Evolutionary conservation across 2,329 filamentous ascomycete genomes (phyloP), one percentile per base, ranked within the genome.

Genomic region (Nigrograna mackinnonii): DNA sequence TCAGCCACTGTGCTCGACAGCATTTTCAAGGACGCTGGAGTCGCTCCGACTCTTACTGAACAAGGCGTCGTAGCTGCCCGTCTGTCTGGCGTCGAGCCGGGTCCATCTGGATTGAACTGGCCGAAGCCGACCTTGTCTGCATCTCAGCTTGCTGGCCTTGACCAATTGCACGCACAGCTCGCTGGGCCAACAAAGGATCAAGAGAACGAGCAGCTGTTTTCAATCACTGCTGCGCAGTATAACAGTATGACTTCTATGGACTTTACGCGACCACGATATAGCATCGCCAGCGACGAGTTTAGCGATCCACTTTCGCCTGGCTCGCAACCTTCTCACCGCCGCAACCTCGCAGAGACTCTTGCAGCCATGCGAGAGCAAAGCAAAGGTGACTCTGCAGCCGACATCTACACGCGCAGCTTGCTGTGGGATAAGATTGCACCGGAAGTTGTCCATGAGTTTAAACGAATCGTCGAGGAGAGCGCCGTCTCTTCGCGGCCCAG

Each of bases 381-480:
- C 61, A 89, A 89, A 70, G 82, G 87, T 43, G 73, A 74, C 55
- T 81, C 82, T 38, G 87, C 86, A 35, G 88, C 91, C 43, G 91
- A 96, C 60, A 89, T 96, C 31, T 96, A 96, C 73, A 95, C 91
- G 22, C 83, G 92, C 44, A 95, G 90, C 49, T 79, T 97, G 48
- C 83, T 97, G 44, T 96, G 90, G 89, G 91, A 96, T 62, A 89
- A 91, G 70, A 91, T 97, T 57, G 91, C 94, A 12, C 81, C 84
- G 57, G 91, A 97, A 52, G 91, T 97, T 36, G 90, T 99, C 40
- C 84, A 85, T 57, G 90, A 92, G 67, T 97, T 97, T 75, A 89
- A 88, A 60, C 88, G 89, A 70, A 91, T 95, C 81, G 87, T 96
- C 57, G 83, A 87, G 52, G 87, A 94, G 62, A 86, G 80, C 71